A percentile compares a stretch with the other conserved stretches of the same genome.
Conservation (phyloP, 148 eudicot species). For the Fagopyrum esculentum region DNA sequence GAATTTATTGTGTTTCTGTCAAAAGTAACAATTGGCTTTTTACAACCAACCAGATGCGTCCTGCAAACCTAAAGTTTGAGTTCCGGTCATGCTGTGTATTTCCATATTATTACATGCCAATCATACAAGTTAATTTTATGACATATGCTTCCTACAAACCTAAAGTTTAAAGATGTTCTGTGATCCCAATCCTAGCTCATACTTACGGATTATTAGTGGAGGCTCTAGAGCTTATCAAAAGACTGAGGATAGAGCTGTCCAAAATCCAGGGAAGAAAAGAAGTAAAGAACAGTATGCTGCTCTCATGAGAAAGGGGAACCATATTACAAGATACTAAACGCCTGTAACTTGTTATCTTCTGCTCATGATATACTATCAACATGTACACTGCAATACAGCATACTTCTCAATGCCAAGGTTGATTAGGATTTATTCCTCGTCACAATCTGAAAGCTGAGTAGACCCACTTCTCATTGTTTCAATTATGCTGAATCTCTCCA, state of each 20-base stretch:
- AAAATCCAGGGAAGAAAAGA: not conserved
- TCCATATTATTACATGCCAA: not conserved
- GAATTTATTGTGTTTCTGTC: not conserved
- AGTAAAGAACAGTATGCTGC: not conserved
- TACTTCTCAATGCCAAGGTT: not conserved
- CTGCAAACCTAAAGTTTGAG: too few species aligned
- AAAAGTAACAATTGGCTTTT: not conserved
- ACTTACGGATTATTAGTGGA: not conserved
- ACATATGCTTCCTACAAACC: not conserved
- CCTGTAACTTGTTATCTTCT: not conserved
- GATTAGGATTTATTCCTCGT: not conserved
- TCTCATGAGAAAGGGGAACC: not conserved
- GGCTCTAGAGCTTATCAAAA: not conserved
- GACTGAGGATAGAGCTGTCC: not conserved
- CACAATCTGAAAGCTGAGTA: not conserved
- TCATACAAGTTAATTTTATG: not conserved
- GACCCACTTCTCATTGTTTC: not conserved
- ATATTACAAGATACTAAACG: not conserved
- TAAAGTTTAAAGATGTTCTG: not conserved
- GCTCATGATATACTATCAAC: not conserved
- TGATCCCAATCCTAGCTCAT: not conserved
- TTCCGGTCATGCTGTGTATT: too few species aligned
- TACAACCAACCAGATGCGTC: not conserved
- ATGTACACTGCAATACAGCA: not conserved
- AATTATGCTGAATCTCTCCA: not conserved